Conservation (phyloP, 208 protist genomes). For the Acanthamoeba lenticulata region DNA sequence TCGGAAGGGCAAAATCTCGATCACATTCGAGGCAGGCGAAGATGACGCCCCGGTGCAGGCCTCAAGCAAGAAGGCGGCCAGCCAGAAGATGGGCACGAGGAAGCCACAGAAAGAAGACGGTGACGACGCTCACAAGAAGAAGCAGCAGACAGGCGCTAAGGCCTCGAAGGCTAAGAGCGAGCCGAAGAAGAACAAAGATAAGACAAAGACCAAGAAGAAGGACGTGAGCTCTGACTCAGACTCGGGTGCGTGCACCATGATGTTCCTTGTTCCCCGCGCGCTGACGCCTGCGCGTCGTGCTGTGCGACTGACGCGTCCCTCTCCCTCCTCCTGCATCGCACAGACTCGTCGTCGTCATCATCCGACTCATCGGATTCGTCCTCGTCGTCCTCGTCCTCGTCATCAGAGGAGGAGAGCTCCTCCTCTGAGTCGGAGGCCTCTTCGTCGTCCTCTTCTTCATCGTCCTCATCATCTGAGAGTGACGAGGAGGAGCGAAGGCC, state of each 20-base stretch:
- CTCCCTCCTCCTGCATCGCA: no score
- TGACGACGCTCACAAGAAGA: no score
- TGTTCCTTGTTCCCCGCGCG: no score
- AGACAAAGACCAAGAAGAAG: not conserved
- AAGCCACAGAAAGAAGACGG: not conserved
- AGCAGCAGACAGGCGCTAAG: not conserved
- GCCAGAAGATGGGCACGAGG: not conserved
- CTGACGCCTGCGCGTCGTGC: no score
- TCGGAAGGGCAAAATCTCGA: conserved; percentile 30
- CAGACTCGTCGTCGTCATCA: no score
- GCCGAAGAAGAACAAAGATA: not conserved
- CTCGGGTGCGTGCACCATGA: no score
- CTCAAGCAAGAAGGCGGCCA: not conserved
- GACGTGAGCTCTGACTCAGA: no score
- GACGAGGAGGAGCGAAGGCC: not conserved
- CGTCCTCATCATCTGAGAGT: not conserved
- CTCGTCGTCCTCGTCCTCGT: no score
- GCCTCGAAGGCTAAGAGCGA: not conserved
- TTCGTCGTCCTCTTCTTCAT: no score
- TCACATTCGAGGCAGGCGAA: conserved; percentile 15
- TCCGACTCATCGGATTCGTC: no score
- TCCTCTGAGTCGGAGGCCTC: no score
- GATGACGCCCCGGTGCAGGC: not conserved
- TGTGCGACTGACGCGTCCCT: no score
- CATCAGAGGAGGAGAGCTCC: not conserved